These are phyloP conservation scores for Euphorbia lathyris DNA, from an alignment of 345 rosid genomes.

Conservation along the genomic window DNA sequence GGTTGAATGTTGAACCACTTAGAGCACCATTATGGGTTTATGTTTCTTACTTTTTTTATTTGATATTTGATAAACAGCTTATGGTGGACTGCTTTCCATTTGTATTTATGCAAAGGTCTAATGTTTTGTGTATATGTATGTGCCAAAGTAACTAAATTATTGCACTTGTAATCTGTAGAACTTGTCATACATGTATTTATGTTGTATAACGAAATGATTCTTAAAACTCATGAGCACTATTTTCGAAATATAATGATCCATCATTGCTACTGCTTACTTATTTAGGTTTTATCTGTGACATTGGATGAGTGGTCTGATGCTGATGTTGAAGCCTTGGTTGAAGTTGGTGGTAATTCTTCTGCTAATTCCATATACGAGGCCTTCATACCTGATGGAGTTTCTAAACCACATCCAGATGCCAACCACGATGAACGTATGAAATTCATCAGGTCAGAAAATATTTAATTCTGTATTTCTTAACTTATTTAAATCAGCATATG, in stretches of 20 bases:
- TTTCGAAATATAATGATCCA: background rate
- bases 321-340: slow-evolving; percentile 83
- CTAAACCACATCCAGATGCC: slow-evolving; percentile 82
- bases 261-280: slow-evolving; percentile 1
- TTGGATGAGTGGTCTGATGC: slow-evolving; percentile 97
- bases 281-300: slow-evolving; percentile 87
- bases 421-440: slow-evolving; percentile 66
- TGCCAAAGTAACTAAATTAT: background rate
- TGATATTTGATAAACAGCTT: background rate
- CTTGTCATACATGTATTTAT: background rate
- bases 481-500: background rate
- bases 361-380: slow-evolving; percentile 94
- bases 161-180: background rate
- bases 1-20: background rate
- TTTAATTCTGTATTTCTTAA: background rate
- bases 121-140: background rate
- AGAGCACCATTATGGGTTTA: background rate
- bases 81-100: too few species aligned
- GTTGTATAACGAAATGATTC: background rate
- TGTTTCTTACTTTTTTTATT: background rate
- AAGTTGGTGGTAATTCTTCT: slow-evolving; percentile 90
- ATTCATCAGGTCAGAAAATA: slow-evolving; percentile 65
- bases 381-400: slow-evolving; percentile 65
- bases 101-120: background rate
- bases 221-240: background rate